Conservation (phyloP, 179 eudicot genomes). For the Beta corolliflora region DNA sequence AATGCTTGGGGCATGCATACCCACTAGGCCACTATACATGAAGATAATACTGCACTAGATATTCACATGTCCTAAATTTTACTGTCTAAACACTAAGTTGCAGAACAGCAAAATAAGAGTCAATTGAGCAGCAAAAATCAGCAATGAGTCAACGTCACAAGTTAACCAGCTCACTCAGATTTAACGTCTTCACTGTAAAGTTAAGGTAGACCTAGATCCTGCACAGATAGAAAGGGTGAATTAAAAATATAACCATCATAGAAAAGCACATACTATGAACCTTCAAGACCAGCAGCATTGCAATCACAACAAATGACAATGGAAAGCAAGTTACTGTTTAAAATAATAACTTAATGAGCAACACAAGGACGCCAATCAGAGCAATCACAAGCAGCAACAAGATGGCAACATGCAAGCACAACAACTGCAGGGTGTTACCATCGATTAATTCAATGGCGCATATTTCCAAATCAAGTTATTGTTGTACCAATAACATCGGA, state of each 20-base stretch:
- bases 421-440: background rate
- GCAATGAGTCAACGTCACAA: background rate
- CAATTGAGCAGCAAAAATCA: slow-evolving; percentile 10
- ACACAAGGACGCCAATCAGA: background rate
- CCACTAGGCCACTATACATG: slow-evolving; percentile 27
- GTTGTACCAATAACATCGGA: background rate
- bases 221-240: slow-evolving; percentile 8
- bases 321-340: background rate
- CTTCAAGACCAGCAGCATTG: background rate
- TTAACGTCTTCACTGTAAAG: slow-evolving; percentile 22
- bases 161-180: background rate
- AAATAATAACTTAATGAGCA: too few relatives aligned
- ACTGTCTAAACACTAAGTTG: slow-evolving; percentile 4
- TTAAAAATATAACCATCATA: background rate
- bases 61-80: background rate
- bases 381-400: background rate
- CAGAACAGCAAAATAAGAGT: slow-evolving; percentile 11
- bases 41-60: background rate
- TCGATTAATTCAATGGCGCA: background rate
- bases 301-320: background rate
- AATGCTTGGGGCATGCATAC: slow-evolving; percentile 21
- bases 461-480: background rate
- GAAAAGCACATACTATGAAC: background rate
- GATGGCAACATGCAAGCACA: background rate
- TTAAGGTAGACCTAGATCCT: slow-evolving; percentile 37